These are phyloP conservation scores for Penicillium goetzii DNA, from an alignment of 495 filamentous ascomycete species.

Conservation along the genomic window DNA sequence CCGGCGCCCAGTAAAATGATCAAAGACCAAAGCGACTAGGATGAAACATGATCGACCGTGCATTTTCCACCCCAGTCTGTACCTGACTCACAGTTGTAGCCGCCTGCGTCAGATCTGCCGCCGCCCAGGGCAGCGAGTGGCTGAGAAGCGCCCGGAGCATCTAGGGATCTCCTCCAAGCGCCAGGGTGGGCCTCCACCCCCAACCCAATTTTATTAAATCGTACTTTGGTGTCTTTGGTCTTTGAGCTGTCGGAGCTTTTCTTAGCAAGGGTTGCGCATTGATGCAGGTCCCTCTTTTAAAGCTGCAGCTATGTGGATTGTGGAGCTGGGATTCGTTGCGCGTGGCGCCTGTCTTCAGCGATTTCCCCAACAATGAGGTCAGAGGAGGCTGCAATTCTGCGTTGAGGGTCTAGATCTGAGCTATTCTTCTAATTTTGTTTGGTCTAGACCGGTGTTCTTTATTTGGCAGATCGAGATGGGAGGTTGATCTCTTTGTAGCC, in stretches of 20 bases:
- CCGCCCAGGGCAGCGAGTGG: conserved; percentile 33
- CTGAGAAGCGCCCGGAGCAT: conserved; percentile 29
- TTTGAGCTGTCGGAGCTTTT: conserved; percentile 8
- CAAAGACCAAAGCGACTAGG: neutral
- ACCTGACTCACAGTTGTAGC: conserved; percentile 15
- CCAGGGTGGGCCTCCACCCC: conserved; percentile 33
- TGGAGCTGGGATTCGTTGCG: conserved; percentile 7
- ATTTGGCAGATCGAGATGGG: neutral
- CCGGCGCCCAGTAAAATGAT: neutral
- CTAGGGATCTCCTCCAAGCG: conserved; percentile 34
- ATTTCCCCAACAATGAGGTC: conserved; percentile 13
- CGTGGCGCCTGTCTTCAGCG: conserved; percentile 18
- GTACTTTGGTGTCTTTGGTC: neutral
- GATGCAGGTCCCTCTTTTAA: conserved; percentile 10
- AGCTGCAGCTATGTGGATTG: conserved; percentile 4
- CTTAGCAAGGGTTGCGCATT: conserved; percentile 12
- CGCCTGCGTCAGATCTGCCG: conserved; percentile 36
- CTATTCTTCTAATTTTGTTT: conserved; percentile 23
- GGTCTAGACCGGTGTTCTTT: conserved; percentile 21
- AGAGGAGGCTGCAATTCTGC: conserved; percentile 7
- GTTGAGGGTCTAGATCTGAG: conserved; percentile 20
- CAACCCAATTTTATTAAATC: neutral
- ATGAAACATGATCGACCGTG: conserved; percentile 32
- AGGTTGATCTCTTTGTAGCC: conserved; percentile 14
- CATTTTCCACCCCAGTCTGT: conserved; percentile 12